Conservation (phyloP, 2,329 filamentous ascomycete genomes). For the Pseudogymnoascus verrucosus region DNA sequence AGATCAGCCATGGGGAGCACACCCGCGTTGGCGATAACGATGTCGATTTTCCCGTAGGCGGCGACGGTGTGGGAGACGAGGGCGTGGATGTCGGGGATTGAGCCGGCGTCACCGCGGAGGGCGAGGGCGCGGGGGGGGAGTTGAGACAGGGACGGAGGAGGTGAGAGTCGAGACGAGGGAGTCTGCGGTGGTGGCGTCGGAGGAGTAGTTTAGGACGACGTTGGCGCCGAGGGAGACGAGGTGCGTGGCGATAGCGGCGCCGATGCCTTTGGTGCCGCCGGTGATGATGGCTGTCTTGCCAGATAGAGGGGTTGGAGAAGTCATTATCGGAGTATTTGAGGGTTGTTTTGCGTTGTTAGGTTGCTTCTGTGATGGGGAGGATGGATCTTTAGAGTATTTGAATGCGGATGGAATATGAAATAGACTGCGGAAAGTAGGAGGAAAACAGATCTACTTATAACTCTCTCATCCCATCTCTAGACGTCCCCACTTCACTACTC, state of each 20-base stretch:
- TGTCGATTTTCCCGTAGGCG: conserved; percentile 49
- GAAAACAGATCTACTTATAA: neutral
- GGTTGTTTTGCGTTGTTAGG: neutral
- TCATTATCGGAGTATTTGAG: neutral
- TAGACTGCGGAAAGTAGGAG: neutral
- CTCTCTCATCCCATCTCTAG: neutral
- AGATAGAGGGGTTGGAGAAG: conserved; percentile 21
- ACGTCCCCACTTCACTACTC: too few species aligned
- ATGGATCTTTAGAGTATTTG: neutral
- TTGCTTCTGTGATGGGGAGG: neutral
- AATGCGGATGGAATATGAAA: neutral
- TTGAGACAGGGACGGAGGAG: conserved; percentile 20
- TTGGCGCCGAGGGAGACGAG: conserved; percentile 48
- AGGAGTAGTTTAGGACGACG: conserved; percentile 52
- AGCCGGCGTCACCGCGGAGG: conserved; percentile 48
- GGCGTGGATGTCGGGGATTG: conserved; percentile 36
- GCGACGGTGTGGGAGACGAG: conserved; percentile 42
- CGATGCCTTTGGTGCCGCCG: conserved; percentile 51
- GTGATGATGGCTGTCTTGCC: conserved; percentile 44
- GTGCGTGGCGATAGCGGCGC: conserved; percentile 48
- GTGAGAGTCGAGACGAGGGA: conserved; percentile 42
- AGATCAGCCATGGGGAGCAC: conserved; percentile 43
- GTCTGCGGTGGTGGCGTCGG: conserved; percentile 38
- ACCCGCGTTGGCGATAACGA: conserved; percentile 50
- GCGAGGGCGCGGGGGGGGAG: conserved; percentile 35